A percentile compares a stretch with the other conserved stretches of the same genome.
Conservation (phyloP, 179 eudicot species). For the Spergularia azorica region DNA sequence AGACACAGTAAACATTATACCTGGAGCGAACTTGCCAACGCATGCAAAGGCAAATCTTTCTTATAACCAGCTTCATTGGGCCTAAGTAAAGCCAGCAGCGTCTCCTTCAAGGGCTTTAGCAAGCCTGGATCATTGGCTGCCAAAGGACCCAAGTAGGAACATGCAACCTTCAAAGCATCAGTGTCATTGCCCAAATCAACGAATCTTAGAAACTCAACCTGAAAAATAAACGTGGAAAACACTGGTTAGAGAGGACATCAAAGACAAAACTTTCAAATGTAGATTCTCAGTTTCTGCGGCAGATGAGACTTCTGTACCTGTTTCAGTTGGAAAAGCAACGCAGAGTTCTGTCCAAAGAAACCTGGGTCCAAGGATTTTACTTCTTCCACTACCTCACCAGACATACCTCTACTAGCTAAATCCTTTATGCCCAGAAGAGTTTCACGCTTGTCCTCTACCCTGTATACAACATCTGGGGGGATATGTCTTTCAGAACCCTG, state of each 20-base stretch:
- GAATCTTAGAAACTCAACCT: conserved; percentile 95
- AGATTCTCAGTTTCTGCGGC: neutral
- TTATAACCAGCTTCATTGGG: conserved; percentile 55
- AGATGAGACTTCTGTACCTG: conserved; percentile 46
- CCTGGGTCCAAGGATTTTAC: conserved; percentile 70
- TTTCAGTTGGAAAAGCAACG: conserved; percentile 83
- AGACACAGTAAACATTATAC: conserved; percentile 29
- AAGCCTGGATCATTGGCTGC: conserved; percentile 67
- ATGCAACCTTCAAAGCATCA: conserved; percentile 79
- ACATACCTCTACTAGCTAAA: conserved; percentile 79
- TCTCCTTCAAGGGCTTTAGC: conserved; percentile 87
- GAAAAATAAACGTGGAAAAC: conserved; percentile 8
- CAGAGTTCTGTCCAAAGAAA: conserved; percentile 61
- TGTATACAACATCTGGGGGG: neutral
- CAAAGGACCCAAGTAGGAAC: conserved; percentile 81
- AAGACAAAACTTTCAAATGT: neutral
- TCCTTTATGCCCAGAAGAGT: conserved; percentile 76
- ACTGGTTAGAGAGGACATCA: too few relatives aligned
- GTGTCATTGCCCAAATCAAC: conserved; percentile 71
- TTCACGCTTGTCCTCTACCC: conserved; percentile 51
- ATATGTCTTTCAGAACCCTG: conserved; percentile 41
- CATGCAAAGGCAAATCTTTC: conserved; percentile 58
- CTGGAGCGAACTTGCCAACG: conserved; percentile 91
- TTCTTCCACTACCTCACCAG: conserved; percentile 85
- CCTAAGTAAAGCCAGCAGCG: conserved; percentile 69